Conservation (phyloP, 2,329 filamentous ascomycete genomes). For the Penicillium aurantiogriseum region DNA sequence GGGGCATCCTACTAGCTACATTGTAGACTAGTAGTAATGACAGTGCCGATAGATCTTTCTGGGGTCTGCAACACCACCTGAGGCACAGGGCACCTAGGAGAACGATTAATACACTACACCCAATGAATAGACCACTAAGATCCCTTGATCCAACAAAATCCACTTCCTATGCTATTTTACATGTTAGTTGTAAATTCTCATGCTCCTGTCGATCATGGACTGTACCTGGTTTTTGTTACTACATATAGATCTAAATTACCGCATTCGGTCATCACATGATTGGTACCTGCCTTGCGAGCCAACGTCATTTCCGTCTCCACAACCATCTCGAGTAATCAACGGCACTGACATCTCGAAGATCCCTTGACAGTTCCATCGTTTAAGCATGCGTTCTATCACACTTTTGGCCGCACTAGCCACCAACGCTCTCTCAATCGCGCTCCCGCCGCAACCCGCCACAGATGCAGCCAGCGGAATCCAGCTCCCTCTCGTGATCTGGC, state of each 20-base stretch:
- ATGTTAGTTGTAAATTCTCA: background rate
- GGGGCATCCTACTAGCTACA: background rate
- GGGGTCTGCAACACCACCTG: background rate
- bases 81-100: background rate
- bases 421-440: slow-evolving; percentile 16
- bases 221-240: background rate
- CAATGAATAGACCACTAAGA: background rate
- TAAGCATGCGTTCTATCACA: slow-evolving; percentile 11
- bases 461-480: slow-evolving; percentile 46
- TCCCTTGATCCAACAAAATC: background rate
- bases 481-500: slow-evolving; percentile 91
- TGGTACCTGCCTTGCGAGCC: background rate
- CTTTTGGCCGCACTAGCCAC: slow-evolving; percentile 21
- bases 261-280: slow-evolving; percentile 15
- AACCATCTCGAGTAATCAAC: slow-evolving; percentile 5
- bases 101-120: background rate
- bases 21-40: background rate
- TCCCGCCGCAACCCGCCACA: slow-evolving; percentile 17
- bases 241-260: background rate
- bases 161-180: background rate
- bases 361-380: background rate
- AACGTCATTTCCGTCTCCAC: slow-evolving; percentile 6
- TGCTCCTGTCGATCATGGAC: background rate
- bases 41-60: background rate
- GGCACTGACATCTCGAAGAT: background rate